Conservation (phyloP, 768 basidiomycete genomes). For the Grammothele lineata region DNA sequence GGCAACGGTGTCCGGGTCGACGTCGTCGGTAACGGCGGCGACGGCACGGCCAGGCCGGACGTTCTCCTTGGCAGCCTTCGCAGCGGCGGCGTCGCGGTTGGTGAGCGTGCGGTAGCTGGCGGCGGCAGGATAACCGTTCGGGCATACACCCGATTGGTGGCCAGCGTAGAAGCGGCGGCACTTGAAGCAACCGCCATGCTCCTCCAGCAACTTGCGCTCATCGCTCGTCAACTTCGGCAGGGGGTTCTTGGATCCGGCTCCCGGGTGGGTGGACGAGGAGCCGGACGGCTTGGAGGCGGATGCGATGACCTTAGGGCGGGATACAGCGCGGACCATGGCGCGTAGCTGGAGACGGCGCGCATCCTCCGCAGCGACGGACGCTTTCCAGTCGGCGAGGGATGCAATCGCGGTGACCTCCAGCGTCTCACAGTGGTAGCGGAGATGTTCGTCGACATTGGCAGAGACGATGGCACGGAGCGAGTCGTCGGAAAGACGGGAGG, state of each 20-base stretch:
- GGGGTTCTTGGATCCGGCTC: too few species aligned
- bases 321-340: too few species aligned
- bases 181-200: slow-evolving; percentile 9
- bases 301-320: neutral
- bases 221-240: neutral
- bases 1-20: neutral
- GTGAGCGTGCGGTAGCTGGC: neutral
- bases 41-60: neutral
- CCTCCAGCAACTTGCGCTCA: slow-evolving; percentile 1
- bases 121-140: slow-evolving; percentile 1
- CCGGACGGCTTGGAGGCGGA: too few species aligned
- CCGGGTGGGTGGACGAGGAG: too few species aligned
- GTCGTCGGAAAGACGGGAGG: neutral
- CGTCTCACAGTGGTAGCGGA: too few species aligned
- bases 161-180: slow-evolving; percentile 1
- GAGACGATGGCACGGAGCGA: neutral
- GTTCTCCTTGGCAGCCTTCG: neutral
- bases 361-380: too few species aligned
- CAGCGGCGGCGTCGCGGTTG: neutral
- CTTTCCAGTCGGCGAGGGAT: too few species aligned
- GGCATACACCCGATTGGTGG: neutral
- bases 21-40: neutral
- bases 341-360: too few species aligned
- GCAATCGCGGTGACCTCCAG: too few species aligned
- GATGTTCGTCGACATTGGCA: neutral